Percentiles rank a stretch among this genome's conserved stretches.
These are phyloP conservation scores for Aspergillus melleus DNA, from an alignment of 2,329 filamentous ascomycete genomes.

Conservation along the genomic window DNA sequence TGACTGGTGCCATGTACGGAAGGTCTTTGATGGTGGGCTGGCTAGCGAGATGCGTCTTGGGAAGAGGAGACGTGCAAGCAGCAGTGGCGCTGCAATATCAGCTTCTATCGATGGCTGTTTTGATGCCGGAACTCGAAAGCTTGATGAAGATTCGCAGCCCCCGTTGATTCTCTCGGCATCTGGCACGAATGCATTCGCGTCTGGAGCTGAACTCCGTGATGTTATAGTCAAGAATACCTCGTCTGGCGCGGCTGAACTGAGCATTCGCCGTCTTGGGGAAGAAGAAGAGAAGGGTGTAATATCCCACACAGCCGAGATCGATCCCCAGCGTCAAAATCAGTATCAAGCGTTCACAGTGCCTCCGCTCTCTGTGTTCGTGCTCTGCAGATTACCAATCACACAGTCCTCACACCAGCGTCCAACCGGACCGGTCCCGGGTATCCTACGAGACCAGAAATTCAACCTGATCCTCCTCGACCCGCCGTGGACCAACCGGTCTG, in stretches of 20 bases:
- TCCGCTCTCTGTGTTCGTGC: conserved; percentile 49
- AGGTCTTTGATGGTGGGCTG: conserved; percentile 1
- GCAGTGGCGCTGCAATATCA: not conserved
- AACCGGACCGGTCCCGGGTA: conserved; percentile 25
- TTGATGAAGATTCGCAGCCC: not conserved
- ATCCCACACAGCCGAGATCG: not conserved
- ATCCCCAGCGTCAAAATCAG: not conserved
- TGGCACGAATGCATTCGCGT: conserved; percentile 31
- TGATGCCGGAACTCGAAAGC: not conserved
- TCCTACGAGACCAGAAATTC: conserved; percentile 44
- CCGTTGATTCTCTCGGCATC: conserved; percentile 5
- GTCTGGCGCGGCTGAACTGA: conserved; percentile 15
- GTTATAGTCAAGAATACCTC: conserved; percentile 34
- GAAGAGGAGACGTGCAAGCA: conserved; percentile 4
- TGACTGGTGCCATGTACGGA: conserved; percentile 37
- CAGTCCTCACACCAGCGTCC: conserved; percentile 5
- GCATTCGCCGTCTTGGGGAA: conserved; percentile 4
- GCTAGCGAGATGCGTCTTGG: not conserved
- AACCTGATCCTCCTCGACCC: conserved; percentile 63
- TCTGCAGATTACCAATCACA: conserved; percentile 37
- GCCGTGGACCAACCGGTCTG: conserved; percentile 64
- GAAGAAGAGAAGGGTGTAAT: not conserved
- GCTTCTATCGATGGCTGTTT: not conserved
- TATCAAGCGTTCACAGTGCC: conserved; percentile 46
- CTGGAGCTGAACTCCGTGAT: conserved; percentile 22